These are phyloP conservation scores for Nemania serpens DNA, from an alignment of 2,329 filamentous ascomycete species.

Conservation along the genomic window DNA sequence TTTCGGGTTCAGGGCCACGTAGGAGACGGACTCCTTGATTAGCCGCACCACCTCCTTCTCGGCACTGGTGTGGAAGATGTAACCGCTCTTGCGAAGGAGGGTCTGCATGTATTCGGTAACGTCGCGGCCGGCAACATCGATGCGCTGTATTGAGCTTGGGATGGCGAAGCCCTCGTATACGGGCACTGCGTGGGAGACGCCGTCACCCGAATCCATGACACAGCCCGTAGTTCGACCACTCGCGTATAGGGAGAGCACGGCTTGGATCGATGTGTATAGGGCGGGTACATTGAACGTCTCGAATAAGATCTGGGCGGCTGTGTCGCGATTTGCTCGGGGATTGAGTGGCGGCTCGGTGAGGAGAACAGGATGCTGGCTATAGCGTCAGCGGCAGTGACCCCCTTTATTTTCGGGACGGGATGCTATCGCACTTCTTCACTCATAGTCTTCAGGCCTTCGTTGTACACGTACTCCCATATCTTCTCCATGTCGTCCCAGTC, in stretches of 20 bases:
- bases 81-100: constrained; percentile 86
- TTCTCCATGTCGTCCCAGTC: constrained; percentile 99
- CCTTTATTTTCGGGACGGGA: background rate
- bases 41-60: constrained; percentile 98
- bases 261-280: constrained; percentile 95
- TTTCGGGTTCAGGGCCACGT: constrained; percentile 86
- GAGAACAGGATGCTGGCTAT: constrained; percentile 80
- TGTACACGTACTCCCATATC: constrained; percentile 98
- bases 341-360: constrained; percentile 96
- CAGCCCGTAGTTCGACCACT: constrained; percentile 95
- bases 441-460: constrained; percentile 91
- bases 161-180: constrained; percentile 99
- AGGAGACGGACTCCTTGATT: constrained; percentile 95
- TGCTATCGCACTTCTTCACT: constrained; percentile 78
- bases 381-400: constrained; percentile 15
- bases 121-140: constrained; percentile 94
- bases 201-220: constrained; percentile 92
- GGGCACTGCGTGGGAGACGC: constrained; percentile 94
- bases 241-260: constrained; percentile 92
- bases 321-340: constrained; percentile 93
- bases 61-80: constrained; percentile 95
- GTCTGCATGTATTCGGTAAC: constrained; percentile 95
- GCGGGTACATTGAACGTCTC: constrained; percentile 99
- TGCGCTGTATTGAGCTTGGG: constrained; percentile 90
- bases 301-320: constrained; percentile 94